These are phyloP conservation scores for Lyophyllum semitale DNA, from an alignment of 768 basidiomycete genomes.

Conservation along the genomic window DNA sequence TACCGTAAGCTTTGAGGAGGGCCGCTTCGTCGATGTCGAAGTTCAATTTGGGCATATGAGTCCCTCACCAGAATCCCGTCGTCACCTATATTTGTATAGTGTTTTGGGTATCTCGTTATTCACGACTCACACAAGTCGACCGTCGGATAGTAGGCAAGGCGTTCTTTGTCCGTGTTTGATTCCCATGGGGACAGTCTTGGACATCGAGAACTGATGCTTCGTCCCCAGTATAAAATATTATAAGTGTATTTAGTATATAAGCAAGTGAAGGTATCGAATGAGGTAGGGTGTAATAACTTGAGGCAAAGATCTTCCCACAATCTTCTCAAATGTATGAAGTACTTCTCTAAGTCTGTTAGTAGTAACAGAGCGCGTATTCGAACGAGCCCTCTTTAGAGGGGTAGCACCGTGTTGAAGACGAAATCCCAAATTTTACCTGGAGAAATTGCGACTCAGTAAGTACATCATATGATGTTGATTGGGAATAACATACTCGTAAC, in stretches of 20 bases:
- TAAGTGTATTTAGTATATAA: not conserved
- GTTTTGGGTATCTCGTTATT: not conserved
- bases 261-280: not conserved
- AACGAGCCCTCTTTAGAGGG: conserved; percentile 44
- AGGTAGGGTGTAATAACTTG: not conserved
- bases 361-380: not conserved
- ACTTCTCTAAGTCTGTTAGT: not conserved
- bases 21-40: conserved; percentile 79
- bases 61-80: not conserved
- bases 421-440: conserved; percentile 92
- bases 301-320: not conserved
- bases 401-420: conserved; percentile 83
- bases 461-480: not conserved
- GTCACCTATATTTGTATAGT: not conserved
- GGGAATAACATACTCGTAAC: conserved; percentile 72
- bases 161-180: not conserved
- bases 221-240: not conserved
- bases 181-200: not conserved
- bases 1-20: conserved; percentile 85
- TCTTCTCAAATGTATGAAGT: not conserved
- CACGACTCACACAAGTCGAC: too few relatives aligned
- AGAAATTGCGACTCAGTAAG: not conserved
- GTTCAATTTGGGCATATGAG: conserved; percentile 59
- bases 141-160: not conserved
- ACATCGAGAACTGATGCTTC: not conserved